Evolutionary conservation across 2,329 filamentous ascomycete species (phyloP).

Genomic region (Leptographium radiaticola): DNA sequence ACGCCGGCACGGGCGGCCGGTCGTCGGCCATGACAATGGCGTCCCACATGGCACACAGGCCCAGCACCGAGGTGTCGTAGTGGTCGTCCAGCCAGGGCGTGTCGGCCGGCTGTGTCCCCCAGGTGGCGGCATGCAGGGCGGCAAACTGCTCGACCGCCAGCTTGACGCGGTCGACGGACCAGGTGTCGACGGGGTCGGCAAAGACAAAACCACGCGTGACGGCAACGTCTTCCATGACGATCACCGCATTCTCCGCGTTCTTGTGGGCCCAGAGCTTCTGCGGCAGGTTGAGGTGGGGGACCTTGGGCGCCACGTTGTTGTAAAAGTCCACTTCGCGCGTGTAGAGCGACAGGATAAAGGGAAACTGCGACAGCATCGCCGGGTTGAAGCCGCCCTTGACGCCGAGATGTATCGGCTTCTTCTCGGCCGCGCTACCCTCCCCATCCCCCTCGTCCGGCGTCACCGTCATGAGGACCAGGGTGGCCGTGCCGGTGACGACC

Average conservation of each 20-base stretch:
- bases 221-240: constrained; percentile 55
- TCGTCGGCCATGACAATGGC: constrained; percentile 10
- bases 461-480: neutral
- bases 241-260: constrained; percentile 35
- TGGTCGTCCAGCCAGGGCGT: constrained; percentile 15
- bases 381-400: constrained; percentile 46
- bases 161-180: constrained; percentile 8
- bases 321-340: constrained; percentile 14
- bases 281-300: constrained; percentile 13
- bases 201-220: constrained; percentile 29
- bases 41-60: constrained; percentile 9
- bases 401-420: neutral
- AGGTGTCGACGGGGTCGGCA: constrained; percentile 25
- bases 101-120: constrained; percentile 11
- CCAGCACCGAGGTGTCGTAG: constrained; percentile 5
- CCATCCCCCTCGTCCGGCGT: neutral
- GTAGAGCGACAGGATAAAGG: constrained; percentile 15
- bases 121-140: constrained; percentile 19
- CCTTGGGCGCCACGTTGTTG: constrained; percentile 10
- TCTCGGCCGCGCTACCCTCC: neutral
- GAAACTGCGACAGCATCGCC: constrained; percentile 15
- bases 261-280: constrained; percentile 12
- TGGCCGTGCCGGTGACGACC: neutral
- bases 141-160: constrained; percentile 21
- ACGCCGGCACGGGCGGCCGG: constrained; percentile 7